Conservation (phyloP, 805 yeast species). For the Ogataea polymorpha region DNA sequence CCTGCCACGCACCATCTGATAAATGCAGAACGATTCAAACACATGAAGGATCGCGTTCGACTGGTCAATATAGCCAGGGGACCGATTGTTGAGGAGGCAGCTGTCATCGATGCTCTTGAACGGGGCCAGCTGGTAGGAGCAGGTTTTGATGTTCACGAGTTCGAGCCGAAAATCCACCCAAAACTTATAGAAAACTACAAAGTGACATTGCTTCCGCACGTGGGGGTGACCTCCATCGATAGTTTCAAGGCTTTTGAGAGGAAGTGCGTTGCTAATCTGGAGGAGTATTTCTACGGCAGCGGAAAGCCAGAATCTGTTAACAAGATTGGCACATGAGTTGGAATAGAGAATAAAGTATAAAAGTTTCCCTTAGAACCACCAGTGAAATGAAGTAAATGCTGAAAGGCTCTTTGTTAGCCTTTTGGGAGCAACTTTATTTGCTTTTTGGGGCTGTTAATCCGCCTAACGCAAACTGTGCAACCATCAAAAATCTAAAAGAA, state of each 20-base stretch:
- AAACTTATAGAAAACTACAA: conserved; percentile 34
- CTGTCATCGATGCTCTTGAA: conserved; percentile 38
- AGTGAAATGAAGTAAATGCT: too few species aligned
- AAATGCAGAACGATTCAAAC: conserved; percentile 31
- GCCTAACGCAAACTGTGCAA: too few species aligned
- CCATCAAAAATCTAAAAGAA: too few species aligned
- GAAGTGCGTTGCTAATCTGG: conserved; percentile 36
- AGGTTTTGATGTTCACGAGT: conserved; percentile 42
- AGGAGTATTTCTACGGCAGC: conserved; percentile 35
- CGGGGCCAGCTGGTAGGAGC: conserved; percentile 41
- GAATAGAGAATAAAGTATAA: too few species aligned
- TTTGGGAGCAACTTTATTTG: too few species aligned
- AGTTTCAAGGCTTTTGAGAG: conserved; percentile 38
- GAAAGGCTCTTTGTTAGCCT: too few species aligned
- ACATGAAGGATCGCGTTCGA: conserved; percentile 29
- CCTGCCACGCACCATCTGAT: conserved; percentile 38
- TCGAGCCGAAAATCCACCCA: conserved; percentile 38
- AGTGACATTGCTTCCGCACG: conserved; percentile 37
- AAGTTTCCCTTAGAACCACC: too few species aligned
- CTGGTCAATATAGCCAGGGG: conserved; percentile 40
- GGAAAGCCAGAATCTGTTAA: conserved; percentile 30
- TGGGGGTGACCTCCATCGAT: conserved; percentile 36
- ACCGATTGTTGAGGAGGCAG: conserved; percentile 39
- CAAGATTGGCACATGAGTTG: not conserved
- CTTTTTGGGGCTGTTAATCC: too few species aligned